Base-by-base conservation (phyloP, 2,329 filamentous ascomycete genomes). In the Claviceps sp. region DNA sequence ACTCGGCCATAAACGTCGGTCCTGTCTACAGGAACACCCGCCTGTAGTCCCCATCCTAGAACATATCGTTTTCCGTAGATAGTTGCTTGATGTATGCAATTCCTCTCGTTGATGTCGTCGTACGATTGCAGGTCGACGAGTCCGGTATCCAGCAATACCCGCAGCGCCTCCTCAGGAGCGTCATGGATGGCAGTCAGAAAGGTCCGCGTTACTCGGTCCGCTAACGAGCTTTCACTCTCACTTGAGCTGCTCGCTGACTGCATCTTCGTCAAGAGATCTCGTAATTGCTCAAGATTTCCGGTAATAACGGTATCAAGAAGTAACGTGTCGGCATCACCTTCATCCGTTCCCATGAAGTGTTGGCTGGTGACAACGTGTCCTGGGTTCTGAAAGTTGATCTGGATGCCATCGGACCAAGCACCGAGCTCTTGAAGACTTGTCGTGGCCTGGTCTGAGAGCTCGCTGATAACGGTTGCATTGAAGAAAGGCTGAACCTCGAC, bases 401-500 rank as follows among this genome's bases (percentile, higher is more conserved):
- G 87, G 61, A 97, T 93, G 22, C 93, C 93, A 68, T 98, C 93
- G 20, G 90, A 89, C 91, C 91, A 97, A 38, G 91, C 93, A 50
- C 91, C 91, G 47, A 97, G 81, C 64, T 97, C 93, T 59, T 97
- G 84, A 40, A 95, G 73, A 60, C 89, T 94, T n/a, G 89, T 96
- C 0, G 93, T 97, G 8, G 93, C 93, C 70, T 95, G 89, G 59
- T 98, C 93, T 4, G 93, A 96, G 11, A 98, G 78, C 63, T 95
- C 91, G 68, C 90, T 95, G 63, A 98, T 95, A 60, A 97, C 89
- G 58, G 94, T 88, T 46, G 91, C 84, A 68, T 98, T 97, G 77
- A 97, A 98, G 68, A 94, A 97, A 6, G 93, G 93, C 63, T 97
- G 93, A 7, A 97, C 90, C 67, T 98, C 93, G 56, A 98, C 91